Base-by-base conservation (phyloP, 2,329 filamentous ascomycete genomes). In the Fusarium chuoi region DNA sequence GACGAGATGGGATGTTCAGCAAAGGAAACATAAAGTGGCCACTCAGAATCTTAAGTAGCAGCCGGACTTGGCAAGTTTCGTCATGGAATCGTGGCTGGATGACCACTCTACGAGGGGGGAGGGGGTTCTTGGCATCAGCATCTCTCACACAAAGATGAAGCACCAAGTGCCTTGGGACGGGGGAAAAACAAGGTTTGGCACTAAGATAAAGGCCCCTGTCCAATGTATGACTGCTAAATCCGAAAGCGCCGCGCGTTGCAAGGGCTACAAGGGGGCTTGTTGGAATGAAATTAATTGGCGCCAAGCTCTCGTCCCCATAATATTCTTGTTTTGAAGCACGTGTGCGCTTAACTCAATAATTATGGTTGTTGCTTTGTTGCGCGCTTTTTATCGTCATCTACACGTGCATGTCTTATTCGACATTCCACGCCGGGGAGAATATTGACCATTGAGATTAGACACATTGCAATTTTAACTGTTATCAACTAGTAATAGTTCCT, bases 61-160 rank as follows among this genome's bases (percentile, higher is more conserved):
- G 10, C 17, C 15, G 4, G 42, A 22, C 63, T 44, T 68, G 49
- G 56, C 54, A 45, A 28, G 22, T 22, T 41, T 65, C 65, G 67
- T 70, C 67, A 70, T 58, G 49, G 45, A 65, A 65, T 59, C 46
- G 67, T 70, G 67, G 65, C 67, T 69, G 36, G 42, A 61, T 58
- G 35, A 42, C n/a, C 45, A 52, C 1, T 49, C 12, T n/a, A 46
- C 30, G 30, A n/a, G 22, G 15, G 15, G 18, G 18, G 20, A 36
- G n/a, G 39, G n/a, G 26, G 15, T 20, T 58, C 67, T 70, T 70
- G 67, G 67, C 67, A 58, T 56, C 35, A 52, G 36, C 65, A 54
- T 62, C 65, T 68, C 63, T 54, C 42, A 55, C 65, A 68, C 64
- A 42, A n/a, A 55, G 58, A 49, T 68, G 65, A 68, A 68, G 65